Evolutionary conservation across 768 basidiomycete species (phyloP), one percentile per base, ranked within the genome.

Genomic region (Suillus paluster): DNA sequence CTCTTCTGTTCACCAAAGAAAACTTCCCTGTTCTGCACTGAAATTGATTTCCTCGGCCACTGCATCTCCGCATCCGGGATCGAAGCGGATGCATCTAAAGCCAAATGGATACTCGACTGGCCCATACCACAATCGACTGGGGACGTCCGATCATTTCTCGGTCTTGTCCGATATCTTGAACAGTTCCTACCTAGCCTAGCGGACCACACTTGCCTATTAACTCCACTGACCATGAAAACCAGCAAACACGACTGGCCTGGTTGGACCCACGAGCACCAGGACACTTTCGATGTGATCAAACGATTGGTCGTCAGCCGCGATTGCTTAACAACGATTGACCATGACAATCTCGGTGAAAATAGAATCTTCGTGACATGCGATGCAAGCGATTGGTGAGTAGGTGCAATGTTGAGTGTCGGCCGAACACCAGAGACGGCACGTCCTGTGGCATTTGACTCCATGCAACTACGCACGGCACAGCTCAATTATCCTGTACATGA

Each of bases 401-500:
- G 63, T 2, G 56, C 63, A 0, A 36, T 61, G 17, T 45, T 64
- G 0, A 49, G 44, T 15, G 49, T 38, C 19, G 48, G 56, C 4
- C 27, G 30, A 1, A 23, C 63, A 25, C 56, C 49, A 36, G 38
- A 66, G 19, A 15, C 5, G 0, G 64, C 61, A 2, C 5, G 56
- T 1, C 65, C 65, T 0, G 38, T 66, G 0, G 63, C 59, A 0
- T 66, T 44, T 21, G 46, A 66, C 15, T 66, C 63, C 1, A 38
- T 38, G 19, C 59, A 62, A 15, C n/a, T 66, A 19, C 53, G 14
- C 19, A 33, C 8, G 6, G 64, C 65, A 4, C 49, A 66, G 58
- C 72, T 27, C 12, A 77, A 79, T 57, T 81, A 81, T 55, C 76
- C 77, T 0, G 69, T 73, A 0, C 79, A 80, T 58, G 71, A 81